Evolutionary conservation across 2,329 filamentous ascomycete species (phyloP).

Genomic region (Exophiala spinifera): DNA sequence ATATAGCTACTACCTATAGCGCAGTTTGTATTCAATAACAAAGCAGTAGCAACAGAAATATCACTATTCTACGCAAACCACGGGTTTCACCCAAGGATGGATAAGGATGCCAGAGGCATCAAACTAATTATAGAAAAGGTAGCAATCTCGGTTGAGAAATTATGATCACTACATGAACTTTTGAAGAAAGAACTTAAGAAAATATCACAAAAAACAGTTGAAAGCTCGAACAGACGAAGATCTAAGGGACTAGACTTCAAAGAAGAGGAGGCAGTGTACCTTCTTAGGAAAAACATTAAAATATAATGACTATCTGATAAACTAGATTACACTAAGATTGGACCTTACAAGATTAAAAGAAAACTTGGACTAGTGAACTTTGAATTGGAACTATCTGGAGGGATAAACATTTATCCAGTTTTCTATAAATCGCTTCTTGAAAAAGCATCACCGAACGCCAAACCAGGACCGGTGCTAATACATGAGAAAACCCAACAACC

Average conservation of each 20-base stretch:
- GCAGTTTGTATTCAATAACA: conserved; percentile 5
- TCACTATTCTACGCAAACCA: conserved; percentile 18
- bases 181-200: conserved; percentile 8
- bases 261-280: conserved; percentile 9
- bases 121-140: conserved; percentile 3
- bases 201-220: conserved; percentile 1
- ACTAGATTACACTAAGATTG: conserved; percentile 14
- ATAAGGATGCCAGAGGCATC: not conserved
- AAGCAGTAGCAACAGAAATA: conserved; percentile 1
- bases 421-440: conserved; percentile 17
- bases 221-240: conserved; percentile 7
- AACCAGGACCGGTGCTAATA: not conserved
- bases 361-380: conserved; percentile 13
- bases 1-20: not conserved
- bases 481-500: not conserved
- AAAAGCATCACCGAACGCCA: not conserved
- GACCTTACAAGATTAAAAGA: conserved; percentile 13
- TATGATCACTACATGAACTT: conserved; percentile 3
- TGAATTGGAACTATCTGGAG: conserved; percentile 10
- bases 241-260: conserved; percentile 5
- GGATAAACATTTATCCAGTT: conserved; percentile 13
- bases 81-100: conserved; percentile 2
- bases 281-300: conserved; percentile 17
- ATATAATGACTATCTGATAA: conserved; percentile 14
- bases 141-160: not conserved